A percentile compares a stretch with the other conserved stretches of the same genome.
Conservation (phyloP, 306 rosid species). For the Medicago truncatula region DNA sequence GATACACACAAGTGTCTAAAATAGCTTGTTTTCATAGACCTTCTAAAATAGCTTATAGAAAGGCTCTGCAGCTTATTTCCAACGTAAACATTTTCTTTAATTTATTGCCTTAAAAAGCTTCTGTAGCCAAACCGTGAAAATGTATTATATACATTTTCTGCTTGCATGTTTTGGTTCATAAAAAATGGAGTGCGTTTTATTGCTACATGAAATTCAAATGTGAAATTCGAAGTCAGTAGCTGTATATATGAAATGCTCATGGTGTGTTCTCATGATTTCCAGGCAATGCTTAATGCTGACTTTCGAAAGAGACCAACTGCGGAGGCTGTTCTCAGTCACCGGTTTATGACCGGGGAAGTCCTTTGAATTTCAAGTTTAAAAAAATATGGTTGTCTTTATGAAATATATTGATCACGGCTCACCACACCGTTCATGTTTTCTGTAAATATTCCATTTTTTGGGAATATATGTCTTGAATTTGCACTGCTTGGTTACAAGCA, state of each 20-base stretch:
- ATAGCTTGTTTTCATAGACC: neutral
- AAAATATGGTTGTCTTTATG: neutral
- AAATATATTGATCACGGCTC: slow-evolving; percentile 3
- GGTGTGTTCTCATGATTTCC: slow-evolving; percentile 40
- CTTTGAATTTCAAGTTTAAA: slow-evolving; percentile 49
- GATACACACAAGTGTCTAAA: neutral
- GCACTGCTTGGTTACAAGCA: slow-evolving; percentile 13
- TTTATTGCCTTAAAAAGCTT: no score
- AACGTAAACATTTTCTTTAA: neutral
- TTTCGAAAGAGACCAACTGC: slow-evolving; percentile 80
- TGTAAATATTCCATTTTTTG: slow-evolving; percentile 41
- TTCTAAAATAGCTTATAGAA: neutral
- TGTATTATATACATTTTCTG: neutral
- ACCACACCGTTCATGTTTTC: neutral
- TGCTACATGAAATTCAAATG: neutral
- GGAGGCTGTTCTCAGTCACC: slow-evolving; percentile 75
- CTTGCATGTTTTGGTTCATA: neutral
- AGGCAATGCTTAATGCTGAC: slow-evolving; percentile 93
- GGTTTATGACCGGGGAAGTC: slow-evolving; percentile 59
- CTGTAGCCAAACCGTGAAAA: no score
- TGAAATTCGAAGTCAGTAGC: slow-evolving; percentile 7
- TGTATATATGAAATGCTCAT: slow-evolving; percentile 5
- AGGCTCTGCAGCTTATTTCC: neutral
- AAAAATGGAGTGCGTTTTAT: neutral
- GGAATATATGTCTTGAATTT: slow-evolving; percentile 23